Conservation (phyloP, 805 yeast genomes). For the Candida montana region DNA sequence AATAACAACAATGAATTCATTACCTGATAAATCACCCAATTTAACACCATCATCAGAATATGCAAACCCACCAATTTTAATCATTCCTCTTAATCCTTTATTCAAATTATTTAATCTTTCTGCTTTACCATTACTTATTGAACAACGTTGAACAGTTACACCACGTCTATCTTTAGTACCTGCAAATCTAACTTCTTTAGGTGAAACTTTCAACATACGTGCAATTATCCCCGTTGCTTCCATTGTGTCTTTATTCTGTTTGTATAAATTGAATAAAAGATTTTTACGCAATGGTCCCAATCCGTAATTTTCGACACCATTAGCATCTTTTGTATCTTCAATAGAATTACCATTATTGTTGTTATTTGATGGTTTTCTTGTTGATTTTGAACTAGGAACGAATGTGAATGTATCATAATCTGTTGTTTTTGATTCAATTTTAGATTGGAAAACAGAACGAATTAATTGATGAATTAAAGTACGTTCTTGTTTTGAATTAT, state of each 20-base stretch:
- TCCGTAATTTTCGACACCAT: conserved; percentile 61
- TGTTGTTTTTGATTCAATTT: conserved; percentile 76
- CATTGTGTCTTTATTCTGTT: conserved; percentile 97
- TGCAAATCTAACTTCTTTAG: conserved; percentile 68
- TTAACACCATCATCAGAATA: conserved; percentile 58
- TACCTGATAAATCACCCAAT: conserved; percentile 84
- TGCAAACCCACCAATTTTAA: conserved; percentile 71
- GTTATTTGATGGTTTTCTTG: conserved; percentile 25
- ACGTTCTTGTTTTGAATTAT: conserved; percentile 67
- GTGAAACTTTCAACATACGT: conserved; percentile 69
- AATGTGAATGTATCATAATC: conserved; percentile 60
- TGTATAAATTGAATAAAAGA: conserved; percentile 76
- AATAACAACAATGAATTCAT: conserved; percentile 80
- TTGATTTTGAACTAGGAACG: conserved; percentile 43
- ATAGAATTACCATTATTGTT: conserved; percentile 19
- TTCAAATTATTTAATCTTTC: conserved; percentile 75
- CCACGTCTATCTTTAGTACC: conserved; percentile 98
- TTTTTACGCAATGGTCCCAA: conserved; percentile 66
- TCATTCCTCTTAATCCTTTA: conserved; percentile 60
- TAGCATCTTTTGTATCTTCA: conserved; percentile 32
- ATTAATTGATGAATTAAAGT: conserved; percentile 74
- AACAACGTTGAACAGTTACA: conserved; percentile 81
- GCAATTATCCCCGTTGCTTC: conserved; percentile 78
- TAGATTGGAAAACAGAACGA: conserved; percentile 66
- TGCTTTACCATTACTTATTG: conserved; percentile 62